Conservation (phyloP, 495 filamentous ascomycete genomes). For the Glutinoglossum americanum region DNA sequence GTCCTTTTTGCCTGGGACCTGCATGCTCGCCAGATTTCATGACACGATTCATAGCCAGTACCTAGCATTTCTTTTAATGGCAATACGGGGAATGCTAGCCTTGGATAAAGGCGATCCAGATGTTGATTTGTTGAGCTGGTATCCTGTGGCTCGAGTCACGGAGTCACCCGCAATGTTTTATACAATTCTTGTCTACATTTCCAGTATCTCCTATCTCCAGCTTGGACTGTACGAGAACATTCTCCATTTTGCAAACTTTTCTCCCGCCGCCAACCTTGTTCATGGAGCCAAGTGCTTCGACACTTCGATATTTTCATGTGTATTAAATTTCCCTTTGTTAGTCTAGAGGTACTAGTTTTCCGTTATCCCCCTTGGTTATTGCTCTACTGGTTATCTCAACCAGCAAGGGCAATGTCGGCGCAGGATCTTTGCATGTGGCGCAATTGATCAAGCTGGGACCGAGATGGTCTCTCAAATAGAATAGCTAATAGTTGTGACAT, state of each 20-base stretch:
- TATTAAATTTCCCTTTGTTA: neutral
- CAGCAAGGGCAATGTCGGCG: neutral
- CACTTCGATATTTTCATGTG: neutral
- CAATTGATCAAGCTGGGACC: neutral
- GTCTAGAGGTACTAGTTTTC: neutral
- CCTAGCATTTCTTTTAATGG: neutral
- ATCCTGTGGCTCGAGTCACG: neutral
- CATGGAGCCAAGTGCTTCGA: neutral
- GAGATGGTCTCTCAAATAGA: neutral
- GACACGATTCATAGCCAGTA: neutral
- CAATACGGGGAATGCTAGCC: neutral
- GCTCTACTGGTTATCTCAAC: neutral
- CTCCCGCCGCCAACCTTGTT: neutral
- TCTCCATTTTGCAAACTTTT: neutral
- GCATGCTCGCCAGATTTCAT: neutral
- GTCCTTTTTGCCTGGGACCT: neutral
- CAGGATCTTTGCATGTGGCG: neutral
- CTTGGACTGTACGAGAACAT: neutral
- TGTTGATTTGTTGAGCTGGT: neutral
- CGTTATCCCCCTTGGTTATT: neutral
- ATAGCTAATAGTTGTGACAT: neutral
- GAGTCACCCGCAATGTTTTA: neutral
- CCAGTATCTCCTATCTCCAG: too few species aligned
- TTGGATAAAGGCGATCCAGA: neutral
- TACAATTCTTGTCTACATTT: neutral